These are phyloP conservation scores for Myxozyma nipponensis DNA, from an alignment of 805 yeast species.

Conservation along the genomic window DNA sequence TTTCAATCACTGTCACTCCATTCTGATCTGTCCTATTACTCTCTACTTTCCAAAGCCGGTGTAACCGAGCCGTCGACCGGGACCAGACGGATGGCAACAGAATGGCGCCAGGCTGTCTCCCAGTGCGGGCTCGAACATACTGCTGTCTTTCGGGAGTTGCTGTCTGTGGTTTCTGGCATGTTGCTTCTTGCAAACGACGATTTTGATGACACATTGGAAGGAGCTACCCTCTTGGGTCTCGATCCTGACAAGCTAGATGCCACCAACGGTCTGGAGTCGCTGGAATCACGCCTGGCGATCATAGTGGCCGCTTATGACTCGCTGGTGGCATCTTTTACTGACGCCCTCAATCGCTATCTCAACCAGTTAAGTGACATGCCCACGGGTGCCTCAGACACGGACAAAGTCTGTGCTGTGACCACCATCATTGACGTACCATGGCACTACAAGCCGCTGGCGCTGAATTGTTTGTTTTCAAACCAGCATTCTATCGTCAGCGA, in stretches of 20 bases:
- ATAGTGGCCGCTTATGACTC: constrained; percentile 37
- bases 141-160: constrained; percentile 33
- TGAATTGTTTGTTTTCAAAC: constrained; percentile 35
- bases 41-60: neutral
- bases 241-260: constrained; percentile 34
- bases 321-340: constrained; percentile 36
- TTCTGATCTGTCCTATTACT: constrained; percentile 4
- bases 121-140: constrained; percentile 38
- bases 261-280: constrained; percentile 11
- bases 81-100: constrained; percentile 33
- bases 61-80: neutral
- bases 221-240: constrained; percentile 41
- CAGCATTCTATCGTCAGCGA: constrained; percentile 39
- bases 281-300: constrained; percentile 29
- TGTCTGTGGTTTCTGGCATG: constrained; percentile 40
- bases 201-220: constrained; percentile 39
- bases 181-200: constrained; percentile 38
- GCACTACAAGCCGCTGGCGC: constrained; percentile 29
- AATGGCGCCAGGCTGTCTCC: constrained; percentile 40
- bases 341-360: constrained; percentile 37
- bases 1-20: constrained; percentile 8
- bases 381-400: constrained; percentile 30
- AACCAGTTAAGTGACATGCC: constrained; percentile 28
- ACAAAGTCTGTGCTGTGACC: constrained; percentile 38
- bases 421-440: constrained; percentile 38